Evolutionary conservation across 202 grass and related monocot genomes (phyloP).

Genomic region (Thinopyrum obtusiflorum): DNA sequence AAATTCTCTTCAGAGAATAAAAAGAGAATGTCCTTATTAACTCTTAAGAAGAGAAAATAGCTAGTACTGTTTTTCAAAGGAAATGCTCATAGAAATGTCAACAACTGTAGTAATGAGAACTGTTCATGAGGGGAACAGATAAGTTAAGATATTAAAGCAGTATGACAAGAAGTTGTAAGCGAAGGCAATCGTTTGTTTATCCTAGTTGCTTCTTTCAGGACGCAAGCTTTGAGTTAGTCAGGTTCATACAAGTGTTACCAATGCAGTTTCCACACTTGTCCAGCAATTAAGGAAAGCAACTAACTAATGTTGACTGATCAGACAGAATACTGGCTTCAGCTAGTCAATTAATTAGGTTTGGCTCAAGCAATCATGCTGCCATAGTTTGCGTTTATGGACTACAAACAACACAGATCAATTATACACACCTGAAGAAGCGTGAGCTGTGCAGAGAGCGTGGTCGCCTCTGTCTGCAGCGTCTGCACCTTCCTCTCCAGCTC

Average conservation of each 20-base stretch:
- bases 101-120: neutral
- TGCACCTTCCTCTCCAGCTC: slow-evolving; percentile 95
- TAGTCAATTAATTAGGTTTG: neutral
- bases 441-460: slow-evolving; percentile 85
- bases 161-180: slow-evolving; percentile 2
- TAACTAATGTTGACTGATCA: neutral
- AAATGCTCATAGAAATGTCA: neutral
- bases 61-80: neutral
- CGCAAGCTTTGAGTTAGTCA: slow-evolving; percentile 10
- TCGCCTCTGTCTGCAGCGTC: slow-evolving; percentile 94
- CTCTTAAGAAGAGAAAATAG: neutral
- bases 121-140: neutral
- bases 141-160: neutral
- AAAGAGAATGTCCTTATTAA: neutral
- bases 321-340: slow-evolving; percentile 11
- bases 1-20: neutral
- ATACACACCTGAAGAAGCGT: slow-evolving; percentile 80
- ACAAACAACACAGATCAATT: neutral
- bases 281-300: neutral
- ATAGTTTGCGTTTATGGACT: neutral
- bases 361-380: neutral
- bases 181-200: neutral
- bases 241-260: neutral
- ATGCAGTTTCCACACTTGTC: slow-evolving; percentile 7
- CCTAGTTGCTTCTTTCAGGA: neutral